Evolutionary conservation across 352 stramenopile genomes (phyloP).

Genomic region (Phytophthora sp.): DNA sequence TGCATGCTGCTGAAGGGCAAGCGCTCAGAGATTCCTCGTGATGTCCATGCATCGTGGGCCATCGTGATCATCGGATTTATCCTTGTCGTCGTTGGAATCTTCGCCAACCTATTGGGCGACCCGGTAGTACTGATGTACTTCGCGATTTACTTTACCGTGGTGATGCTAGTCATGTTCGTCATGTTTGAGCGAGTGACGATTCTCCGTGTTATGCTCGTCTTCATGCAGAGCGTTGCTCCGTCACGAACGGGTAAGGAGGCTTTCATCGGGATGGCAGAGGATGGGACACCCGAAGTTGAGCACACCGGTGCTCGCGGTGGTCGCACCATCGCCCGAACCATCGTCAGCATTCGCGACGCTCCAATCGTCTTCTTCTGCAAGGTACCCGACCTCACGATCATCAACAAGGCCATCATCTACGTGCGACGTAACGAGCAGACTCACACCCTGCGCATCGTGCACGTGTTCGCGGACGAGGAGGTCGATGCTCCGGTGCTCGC

Average conservation of each 20-base stretch:
- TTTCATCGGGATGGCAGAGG: slow-evolving; percentile 2
- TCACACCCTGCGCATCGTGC: slow-evolving; percentile 87
- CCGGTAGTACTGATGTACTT: slow-evolving; percentile 87
- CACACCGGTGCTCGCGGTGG: slow-evolving; percentile 75
- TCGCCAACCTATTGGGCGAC: slow-evolving; percentile 83
- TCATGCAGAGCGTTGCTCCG: slow-evolving; percentile 63
- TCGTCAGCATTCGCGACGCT: slow-evolving; percentile 78
- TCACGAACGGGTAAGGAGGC: slow-evolving; percentile 36
- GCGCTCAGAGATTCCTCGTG: slow-evolving; percentile 69
- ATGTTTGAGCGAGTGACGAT: slow-evolving; percentile 89
- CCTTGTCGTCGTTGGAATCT: slow-evolving; percentile 68
- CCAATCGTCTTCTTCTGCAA: slow-evolving; percentile 94
- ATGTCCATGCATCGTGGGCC: slow-evolving; percentile 63
- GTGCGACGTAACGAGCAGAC: slow-evolving; percentile 93
- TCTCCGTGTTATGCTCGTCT: slow-evolving; percentile 71
- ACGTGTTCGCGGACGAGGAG: slow-evolving; percentile 44
- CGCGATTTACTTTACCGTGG: slow-evolving; percentile 81
- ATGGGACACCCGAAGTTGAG: slow-evolving; percentile 15
- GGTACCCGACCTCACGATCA: slow-evolving; percentile 85
- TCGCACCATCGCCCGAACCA: slow-evolving; percentile 79
- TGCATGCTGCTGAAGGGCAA: slow-evolving; percentile 90
- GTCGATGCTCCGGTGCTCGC: slow-evolving; percentile 6
- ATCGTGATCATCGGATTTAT: slow-evolving; percentile 31
- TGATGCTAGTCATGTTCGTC: slow-evolving; percentile 74
- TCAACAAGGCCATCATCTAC: slow-evolving; percentile 96